These are phyloP conservation scores for Neoboletus brunneissimus DNA, from an alignment of 768 basidiomycete genomes.

Conservation along the genomic window DNA sequence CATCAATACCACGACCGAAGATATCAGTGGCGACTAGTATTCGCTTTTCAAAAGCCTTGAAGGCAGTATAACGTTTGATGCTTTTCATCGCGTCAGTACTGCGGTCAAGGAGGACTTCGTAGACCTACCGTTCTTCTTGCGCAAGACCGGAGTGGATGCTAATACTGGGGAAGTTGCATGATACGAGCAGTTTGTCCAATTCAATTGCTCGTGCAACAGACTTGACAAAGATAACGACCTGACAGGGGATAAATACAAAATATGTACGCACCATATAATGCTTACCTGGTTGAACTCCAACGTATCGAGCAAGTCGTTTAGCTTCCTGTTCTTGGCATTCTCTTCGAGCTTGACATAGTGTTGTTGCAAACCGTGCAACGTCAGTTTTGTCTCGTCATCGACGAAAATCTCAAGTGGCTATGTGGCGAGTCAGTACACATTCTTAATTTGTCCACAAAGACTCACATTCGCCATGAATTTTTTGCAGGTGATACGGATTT, in stretches of 20 bases:
- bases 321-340: constrained; percentile 90
- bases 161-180: constrained; percentile 98
- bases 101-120: neutral
- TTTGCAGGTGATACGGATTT: constrained; percentile 96
- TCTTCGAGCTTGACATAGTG: constrained; percentile 98
- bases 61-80: constrained; percentile 93
- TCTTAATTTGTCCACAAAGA: constrained; percentile 4
- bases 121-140: constrained; percentile 90
- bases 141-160: constrained; percentile 92
- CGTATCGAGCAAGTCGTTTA: constrained; percentile 92
- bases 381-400: constrained; percentile 98
- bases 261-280: neutral
- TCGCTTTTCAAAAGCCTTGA: constrained; percentile 99
- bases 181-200: constrained; percentile 90
- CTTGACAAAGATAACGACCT: constrained; percentile 99
- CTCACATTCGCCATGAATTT: constrained; percentile 99
- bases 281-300: constrained; percentile 97
- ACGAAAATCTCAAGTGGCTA: constrained; percentile 99
- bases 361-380: constrained; percentile 96
- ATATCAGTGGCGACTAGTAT: constrained; percentile 99
- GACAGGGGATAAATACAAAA: constrained; percentile 1
- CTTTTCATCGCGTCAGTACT: constrained; percentile 39
- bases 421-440: neutral
- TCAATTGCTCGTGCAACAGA: constrained; percentile 96
- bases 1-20: constrained; percentile 98